These are phyloP conservation scores for Termitomyces titanicus DNA, from an alignment of 768 basidiomycete species.

Conservation along the genomic window DNA sequence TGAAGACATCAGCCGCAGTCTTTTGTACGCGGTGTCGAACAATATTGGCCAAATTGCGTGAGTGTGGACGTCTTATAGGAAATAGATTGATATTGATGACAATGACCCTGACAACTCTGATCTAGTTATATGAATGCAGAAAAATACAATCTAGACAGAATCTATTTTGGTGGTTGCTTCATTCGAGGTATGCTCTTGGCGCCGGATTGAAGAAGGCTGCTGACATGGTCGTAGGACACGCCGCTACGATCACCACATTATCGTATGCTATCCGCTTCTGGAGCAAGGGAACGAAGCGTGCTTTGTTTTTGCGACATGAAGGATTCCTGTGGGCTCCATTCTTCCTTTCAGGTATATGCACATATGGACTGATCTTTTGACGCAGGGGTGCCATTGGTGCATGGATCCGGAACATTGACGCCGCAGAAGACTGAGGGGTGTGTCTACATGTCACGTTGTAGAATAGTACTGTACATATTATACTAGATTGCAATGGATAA, in stretches of 20 bases:
- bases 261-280: conserved; percentile 99
- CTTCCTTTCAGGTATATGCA: conserved; percentile 10
- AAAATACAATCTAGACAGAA: conserved; percentile 93
- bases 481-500: conserved; percentile 4
- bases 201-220: conserved; percentile 4
- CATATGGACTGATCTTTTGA: conserved; percentile 10
- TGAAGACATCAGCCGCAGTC: conserved; percentile 91
- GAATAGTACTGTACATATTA: conserved; percentile 7
- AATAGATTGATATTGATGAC: neutral
- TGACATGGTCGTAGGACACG: conserved; percentile 63
- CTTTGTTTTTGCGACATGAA: conserved; percentile 95
- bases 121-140: conserved; percentile 98
- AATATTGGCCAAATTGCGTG: conserved; percentile 99
- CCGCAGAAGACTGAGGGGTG: conserved; percentile 21
- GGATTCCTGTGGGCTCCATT: conserved; percentile 91
- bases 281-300: conserved; percentile 96
- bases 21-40: conserved; percentile 96
- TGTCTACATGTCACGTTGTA: conserved; percentile 10
- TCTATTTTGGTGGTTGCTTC: conserved; percentile 99
- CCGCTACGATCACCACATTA: conserved; percentile 93
- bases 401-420: conserved; percentile 94
- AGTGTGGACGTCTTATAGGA: conserved; percentile 31
- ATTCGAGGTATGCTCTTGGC: conserved; percentile 70
- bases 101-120: conserved; percentile 4
- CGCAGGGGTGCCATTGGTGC: conserved; percentile 89